Evolutionary conservation across 345 rosid species (phyloP), one percentile per base, ranked within the genome.

Genomic region (Gossypium arboreum): DNA sequence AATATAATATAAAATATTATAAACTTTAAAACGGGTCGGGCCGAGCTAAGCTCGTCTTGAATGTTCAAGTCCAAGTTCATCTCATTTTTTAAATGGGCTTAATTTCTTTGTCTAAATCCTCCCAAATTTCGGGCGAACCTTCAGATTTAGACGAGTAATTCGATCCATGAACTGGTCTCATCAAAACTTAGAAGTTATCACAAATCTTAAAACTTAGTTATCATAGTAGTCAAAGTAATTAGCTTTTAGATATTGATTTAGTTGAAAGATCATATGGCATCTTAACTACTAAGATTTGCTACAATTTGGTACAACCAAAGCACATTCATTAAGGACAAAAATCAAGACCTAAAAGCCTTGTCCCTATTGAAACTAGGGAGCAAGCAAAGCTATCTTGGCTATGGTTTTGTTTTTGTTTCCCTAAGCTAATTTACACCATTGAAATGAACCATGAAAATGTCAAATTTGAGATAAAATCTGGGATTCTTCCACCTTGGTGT

Each of bases 101-200:
- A 5, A 1, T 34, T 34, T 34, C 0, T 34, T 34, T 34, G 1
- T 34, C 1, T 1, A 34, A 34, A 1, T 34, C 41, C 0, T 34
- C 1, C 0, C 7, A 34, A 5, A 34, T 34, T 34, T 34, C 0
- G 0, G 0, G 1, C 7, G 0, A 1, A 34, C 7, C 7, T 34
- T 34, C 7, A 0, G 0, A 34, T 34, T 34, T 34, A 0, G 1
- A 34, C 1, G 1, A 5, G 0, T 5, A 34, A 5, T 1, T 5
- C 7, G 41, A 34, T 0, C 6, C 1, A 5, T 34, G 1, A 34
- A 4, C 41, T 4, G 1, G 41, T 1, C 0, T 34, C 0, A 6
- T 34, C 41, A 6, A 0, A 34, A 5, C 41, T 34, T 1, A 5
- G 0, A 34, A 34, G 7, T 5, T 18, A 18, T 55, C 12, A 55